phyloP scores from a whole-genome alignment of 345 rosid species.

The Arabidopsis arenosa region DNA sequence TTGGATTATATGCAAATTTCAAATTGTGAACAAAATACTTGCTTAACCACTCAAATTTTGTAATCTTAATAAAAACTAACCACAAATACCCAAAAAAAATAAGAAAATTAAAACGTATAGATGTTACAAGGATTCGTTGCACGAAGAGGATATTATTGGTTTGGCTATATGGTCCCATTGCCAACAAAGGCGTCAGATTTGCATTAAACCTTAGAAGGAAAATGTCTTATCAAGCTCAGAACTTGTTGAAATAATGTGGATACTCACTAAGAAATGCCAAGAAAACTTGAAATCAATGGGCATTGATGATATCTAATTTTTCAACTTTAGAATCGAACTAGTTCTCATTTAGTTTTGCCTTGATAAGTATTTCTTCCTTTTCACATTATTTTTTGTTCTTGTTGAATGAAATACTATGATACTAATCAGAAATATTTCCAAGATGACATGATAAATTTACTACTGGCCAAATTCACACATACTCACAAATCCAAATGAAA shows the following conservation, averaged over 20 bases:
- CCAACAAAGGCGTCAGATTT: slow-evolving; percentile 45
- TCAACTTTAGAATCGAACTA: slow-evolving; percentile 36
- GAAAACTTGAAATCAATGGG: slow-evolving; percentile 17
- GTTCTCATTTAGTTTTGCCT: slow-evolving; percentile 25
- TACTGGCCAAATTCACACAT: not conserved
- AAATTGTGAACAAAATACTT: not conserved
- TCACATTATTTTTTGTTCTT: not conserved
- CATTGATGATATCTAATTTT: slow-evolving; percentile 20
- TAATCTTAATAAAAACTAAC: not conserved
- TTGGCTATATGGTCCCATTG: slow-evolving; percentile 44
- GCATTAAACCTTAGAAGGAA: slow-evolving; percentile 40
- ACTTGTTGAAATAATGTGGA: slow-evolving; percentile 39
- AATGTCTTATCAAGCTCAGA: slow-evolving; percentile 43
- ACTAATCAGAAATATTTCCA: not conserved
- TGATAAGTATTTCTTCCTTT: not conserved
- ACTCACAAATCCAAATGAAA: not conserved
- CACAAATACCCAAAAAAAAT: not conserved
- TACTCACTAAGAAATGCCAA: slow-evolving; percentile 31
- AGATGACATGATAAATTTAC: not conserved
- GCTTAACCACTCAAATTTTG: not conserved
- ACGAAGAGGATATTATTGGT: slow-evolving; percentile 25
- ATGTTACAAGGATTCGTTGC: not conserved
- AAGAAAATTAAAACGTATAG: too few relatives aligned
- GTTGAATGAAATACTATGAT: not conserved
- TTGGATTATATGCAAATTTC: not conserved